Evolutionary conservation across 1,139 yeast species (phyloP).

Genomic region (Diutina mesorugosa): DNA sequence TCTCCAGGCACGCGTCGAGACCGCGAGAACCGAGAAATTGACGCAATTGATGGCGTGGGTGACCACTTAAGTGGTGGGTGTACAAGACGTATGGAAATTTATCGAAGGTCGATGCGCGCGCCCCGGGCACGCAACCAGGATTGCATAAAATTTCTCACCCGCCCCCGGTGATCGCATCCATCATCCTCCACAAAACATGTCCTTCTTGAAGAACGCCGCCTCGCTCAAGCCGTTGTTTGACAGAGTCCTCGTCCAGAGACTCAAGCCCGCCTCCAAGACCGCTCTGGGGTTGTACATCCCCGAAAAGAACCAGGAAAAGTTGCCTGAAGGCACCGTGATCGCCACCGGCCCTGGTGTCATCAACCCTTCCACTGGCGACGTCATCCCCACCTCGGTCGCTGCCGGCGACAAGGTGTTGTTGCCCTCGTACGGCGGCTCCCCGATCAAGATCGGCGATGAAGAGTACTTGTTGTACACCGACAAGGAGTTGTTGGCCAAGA

Average conservation of each 20-base stretch:
- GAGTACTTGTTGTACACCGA: slow-evolving; percentile 76
- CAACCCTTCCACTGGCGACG: slow-evolving; percentile 47
- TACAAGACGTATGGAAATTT: background rate
- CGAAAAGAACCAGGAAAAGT: slow-evolving; percentile 90
- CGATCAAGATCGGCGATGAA: slow-evolving; percentile 76
- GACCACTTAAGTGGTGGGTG: background rate
- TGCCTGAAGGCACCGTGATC: slow-evolving; percentile 69
- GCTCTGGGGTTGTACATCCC: slow-evolving; percentile 94
- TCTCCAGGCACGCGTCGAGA: background rate
- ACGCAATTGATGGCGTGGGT: background rate
- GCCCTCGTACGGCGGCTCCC: slow-evolving; percentile 82
- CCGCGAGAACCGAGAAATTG: background rate
- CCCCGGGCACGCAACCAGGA: background rate
- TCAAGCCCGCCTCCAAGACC: slow-evolving; percentile 85
- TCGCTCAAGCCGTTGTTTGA: slow-evolving; percentile 86
- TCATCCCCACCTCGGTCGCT: slow-evolving; percentile 59
- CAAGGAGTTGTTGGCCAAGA: slow-evolving; percentile 87
- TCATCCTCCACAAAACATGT: slow-evolving; percentile 9
- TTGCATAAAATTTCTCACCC: background rate
- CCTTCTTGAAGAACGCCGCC: slow-evolving; percentile 73
- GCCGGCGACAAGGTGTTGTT: slow-evolving; percentile 90
- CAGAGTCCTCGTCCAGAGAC: slow-evolving; percentile 89
- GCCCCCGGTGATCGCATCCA: background rate
- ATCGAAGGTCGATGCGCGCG: background rate
- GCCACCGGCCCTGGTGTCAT: slow-evolving; percentile 81